Evolutionary conservation across 2,329 filamentous ascomycete genomes (phyloP), one percentile per base, ranked within the genome.

Genomic region (Fusarium nelsonii): DNA sequence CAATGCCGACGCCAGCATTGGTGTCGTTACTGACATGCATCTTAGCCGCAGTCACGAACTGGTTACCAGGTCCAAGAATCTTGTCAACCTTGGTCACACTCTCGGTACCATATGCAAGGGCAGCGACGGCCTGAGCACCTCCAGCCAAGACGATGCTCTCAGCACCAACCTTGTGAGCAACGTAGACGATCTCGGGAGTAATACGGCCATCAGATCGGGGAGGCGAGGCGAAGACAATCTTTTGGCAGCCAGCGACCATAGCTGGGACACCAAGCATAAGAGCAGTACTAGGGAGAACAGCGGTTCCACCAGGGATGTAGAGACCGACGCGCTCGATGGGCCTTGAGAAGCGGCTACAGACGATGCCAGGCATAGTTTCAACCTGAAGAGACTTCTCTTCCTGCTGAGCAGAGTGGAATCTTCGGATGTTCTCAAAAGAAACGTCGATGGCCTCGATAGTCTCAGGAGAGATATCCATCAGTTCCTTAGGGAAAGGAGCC

Each of bases 21-120:
- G 96, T 98, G 78, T 99, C 96, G 80, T 99, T 99, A 80, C 91
- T 93, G 43, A 99, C 96, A 74, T 94, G 87, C 96, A 99, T 99
- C 87, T 99, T 99, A 53, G 93, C 96, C 1, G 96, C 96, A 0
- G 96, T 99, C 40, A 99, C 96, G 77, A 98, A 99, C 80, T 98
- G 96, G 81, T 99, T 99, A 36, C 96, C 96, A 4, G 96, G 96
- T 1, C 96, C 96, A 14, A 98, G 88, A 73, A 99, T 97, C 88
- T 99, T 99, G 85, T 99, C 96, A 9, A 99, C 96, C 84, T 99
- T 99, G 79, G 85, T 92, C 51, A 99, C 89, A 73, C 90, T 95
- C 81, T 97, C 92, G 1, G 96, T 99, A 48, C 96, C 96, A 81
- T 99, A 99, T 3, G 96, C 96, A 91, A 99, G 92, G 48, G 96